Conservation (phyloP, 805 yeast genomes). For the Cyberlindnera mrakii region DNA sequence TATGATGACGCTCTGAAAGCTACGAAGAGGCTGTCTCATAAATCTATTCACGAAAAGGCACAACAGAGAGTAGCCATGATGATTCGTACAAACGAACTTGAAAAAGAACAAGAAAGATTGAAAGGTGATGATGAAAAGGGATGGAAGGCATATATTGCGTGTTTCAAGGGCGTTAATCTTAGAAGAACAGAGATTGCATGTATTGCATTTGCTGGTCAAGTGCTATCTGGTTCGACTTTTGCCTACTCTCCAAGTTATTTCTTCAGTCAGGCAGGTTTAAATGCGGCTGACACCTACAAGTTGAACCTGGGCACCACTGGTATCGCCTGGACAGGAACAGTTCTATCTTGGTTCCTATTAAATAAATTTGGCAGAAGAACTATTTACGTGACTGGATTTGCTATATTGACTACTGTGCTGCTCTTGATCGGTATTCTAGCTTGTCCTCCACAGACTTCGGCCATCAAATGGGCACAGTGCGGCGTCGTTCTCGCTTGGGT, state of each 20-base stretch:
- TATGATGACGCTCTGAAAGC: conserved; percentile 36
- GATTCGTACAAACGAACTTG: conserved; percentile 16
- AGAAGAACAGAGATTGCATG: conserved; percentile 38
- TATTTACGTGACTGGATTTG: conserved; percentile 24
- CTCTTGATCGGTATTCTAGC: conserved; percentile 14
- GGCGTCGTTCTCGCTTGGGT: conserved; percentile 17
- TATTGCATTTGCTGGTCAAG: conserved; percentile 36
- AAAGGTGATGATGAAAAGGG: conserved; percentile 7
- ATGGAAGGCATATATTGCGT: conserved; percentile 29
- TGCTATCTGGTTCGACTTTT: conserved; percentile 41
- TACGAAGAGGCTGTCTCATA: conserved; percentile 19
- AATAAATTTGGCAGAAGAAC: conserved; percentile 27
- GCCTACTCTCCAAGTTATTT: conserved; percentile 42
- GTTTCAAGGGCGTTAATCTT: conserved; percentile 37
- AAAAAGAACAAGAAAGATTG: conserved; percentile 7
- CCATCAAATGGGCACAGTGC: conserved; percentile 17
- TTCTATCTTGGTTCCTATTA: conserved; percentile 27
- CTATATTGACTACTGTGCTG: conserved; percentile 14
- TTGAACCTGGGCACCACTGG: conserved; percentile 30
- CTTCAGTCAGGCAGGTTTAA: conserved; percentile 42
- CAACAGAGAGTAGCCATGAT: conserved; percentile 14
- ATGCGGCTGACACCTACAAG: conserved; percentile 24
- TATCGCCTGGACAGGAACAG: conserved; percentile 27
- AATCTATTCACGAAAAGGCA: conserved; percentile 15
- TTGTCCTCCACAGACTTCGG: conserved; percentile 11